Evolutionary conservation across 2,329 filamentous ascomycete genomes (phyloP).

Genomic region (Orbilia oligospora): DNA sequence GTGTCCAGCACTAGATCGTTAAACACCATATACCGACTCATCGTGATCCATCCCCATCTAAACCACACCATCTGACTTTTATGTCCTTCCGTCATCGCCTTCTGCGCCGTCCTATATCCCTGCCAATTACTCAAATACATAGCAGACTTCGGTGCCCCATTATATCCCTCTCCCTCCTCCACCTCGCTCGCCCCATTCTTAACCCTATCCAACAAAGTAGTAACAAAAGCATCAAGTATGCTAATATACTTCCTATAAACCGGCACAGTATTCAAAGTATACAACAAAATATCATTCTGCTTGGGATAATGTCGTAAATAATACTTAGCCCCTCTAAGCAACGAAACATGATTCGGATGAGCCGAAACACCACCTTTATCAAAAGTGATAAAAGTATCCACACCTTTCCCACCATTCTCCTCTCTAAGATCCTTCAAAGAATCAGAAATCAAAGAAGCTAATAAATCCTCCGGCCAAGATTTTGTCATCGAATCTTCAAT

Average conservation of each 20-base stretch:
- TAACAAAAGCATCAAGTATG: constrained; percentile 81
- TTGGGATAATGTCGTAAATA: constrained; percentile 73
- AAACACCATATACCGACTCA: constrained; percentile 94
- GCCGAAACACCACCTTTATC: constrained; percentile 84
- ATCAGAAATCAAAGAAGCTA: constrained; percentile 69
- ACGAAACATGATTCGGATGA: constrained; percentile 93
- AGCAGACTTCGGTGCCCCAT: constrained; percentile 65
- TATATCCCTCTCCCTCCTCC: constrained; percentile 36
- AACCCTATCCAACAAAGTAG: constrained; percentile 70
- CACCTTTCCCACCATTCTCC: constrained; percentile 67
- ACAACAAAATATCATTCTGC: constrained; percentile 71
- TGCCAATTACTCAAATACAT: constrained; percentile 79
- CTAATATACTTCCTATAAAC: constrained; percentile 85
- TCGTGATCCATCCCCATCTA: constrained; percentile 90
- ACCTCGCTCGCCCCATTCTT: constrained; percentile 52
- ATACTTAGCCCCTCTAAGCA: constrained; percentile 83
- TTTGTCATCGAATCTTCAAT: constrained; percentile 86
- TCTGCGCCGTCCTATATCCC: constrained; percentile 78
- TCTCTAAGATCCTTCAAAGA: constrained; percentile 33
- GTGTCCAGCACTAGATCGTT: constrained; percentile 82
- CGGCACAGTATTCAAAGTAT: constrained; percentile 82
- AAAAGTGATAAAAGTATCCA: constrained; percentile 91
- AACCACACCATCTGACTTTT: constrained; percentile 99
- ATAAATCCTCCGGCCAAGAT: constrained; percentile 79
- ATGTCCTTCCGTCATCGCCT: constrained; percentile 91